These are phyloP conservation scores for Austroboletus rostrupii DNA, from an alignment of 1,284 basidiomycete species.

Conservation along the genomic window DNA sequence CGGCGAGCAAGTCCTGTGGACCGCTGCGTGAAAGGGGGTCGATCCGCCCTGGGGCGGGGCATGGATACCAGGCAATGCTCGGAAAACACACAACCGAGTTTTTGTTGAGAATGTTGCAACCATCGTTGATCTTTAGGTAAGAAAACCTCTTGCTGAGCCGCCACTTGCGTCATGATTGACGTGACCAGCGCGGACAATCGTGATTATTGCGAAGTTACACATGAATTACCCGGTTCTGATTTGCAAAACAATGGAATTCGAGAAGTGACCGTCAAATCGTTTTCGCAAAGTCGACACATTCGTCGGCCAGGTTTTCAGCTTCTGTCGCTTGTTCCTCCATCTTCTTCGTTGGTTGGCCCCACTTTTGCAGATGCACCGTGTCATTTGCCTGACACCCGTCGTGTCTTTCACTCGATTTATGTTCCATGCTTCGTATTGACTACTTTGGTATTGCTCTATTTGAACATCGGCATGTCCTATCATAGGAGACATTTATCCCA, in stretches of 20 bases:
- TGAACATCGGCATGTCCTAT: constrained; percentile 26
- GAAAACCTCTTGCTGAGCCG: constrained; percentile 12
- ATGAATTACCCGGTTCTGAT: constrained; percentile 36
- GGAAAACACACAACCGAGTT: constrained; percentile 73
- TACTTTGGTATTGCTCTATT: constrained; percentile 20
- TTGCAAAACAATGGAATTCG: constrained; percentile 34
- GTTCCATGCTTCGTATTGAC: constrained; percentile 31
- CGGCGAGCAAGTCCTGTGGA: constrained; percentile 72
- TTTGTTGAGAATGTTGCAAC: constrained; percentile 61
- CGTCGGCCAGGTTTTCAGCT: constrained; percentile 81
- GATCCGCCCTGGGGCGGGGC: constrained; percentile 73
- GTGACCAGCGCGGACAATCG: constrained; percentile 76
- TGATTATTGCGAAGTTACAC: constrained; percentile 79
- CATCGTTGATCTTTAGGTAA: constrained; percentile 70
- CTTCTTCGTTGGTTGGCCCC: constrained; percentile 10
- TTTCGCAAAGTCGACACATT: constrained; percentile 78
- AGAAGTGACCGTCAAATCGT: constrained; percentile 78
- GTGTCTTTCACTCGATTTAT: constrained; percentile 61
- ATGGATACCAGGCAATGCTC: constrained; percentile 80
- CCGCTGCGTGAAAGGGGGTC: constrained; percentile 68
- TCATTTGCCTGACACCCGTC: constrained; percentile 64
- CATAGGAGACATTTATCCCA: constrained; percentile 13
- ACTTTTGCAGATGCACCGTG: constrained; percentile 51
- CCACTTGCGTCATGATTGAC: constrained; percentile 1
- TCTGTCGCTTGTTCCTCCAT: constrained; percentile 61